Base-by-base conservation (phyloP, 805 yeast species). In the Ogataea methylovora region DNA sequence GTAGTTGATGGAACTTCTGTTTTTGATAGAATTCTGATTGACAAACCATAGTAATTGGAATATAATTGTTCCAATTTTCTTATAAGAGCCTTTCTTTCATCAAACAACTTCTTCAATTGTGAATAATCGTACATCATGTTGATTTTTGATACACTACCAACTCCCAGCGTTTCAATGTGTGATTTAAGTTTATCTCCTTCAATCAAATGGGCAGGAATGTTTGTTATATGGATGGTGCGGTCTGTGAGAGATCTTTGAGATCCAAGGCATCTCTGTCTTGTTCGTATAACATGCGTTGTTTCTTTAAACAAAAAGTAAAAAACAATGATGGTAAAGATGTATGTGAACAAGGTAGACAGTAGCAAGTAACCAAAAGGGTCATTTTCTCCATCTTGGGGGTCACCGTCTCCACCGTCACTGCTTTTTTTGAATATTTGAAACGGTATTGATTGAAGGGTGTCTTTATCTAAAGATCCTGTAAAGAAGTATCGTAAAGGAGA, bases 161-260 rank as follows among this genome's bases (percentile, higher is more conserved):
- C 68, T 0, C 74, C 74, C 43, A 76, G 54, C 31, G 65, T 68
- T 45, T 76, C 79, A 27, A 76, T 65, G 45, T 73, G 76, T 13
- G 48, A 40, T 36, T 67, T 69, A 32, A 76, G 55, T 4, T 61
- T 60, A 6, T 43, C 43, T 13, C 72, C 74, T 40, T 62, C 60
- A 30, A 64, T 58, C 44, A 76, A 52, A 25, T 58, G 51, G 27
- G 51, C 54, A 1, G 82, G 82, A 14, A 76, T 73, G 25, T 76
- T 75, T 30, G 72, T 71, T 13, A 76, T 54, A 32, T 67, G 54
- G 29, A 76, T 72, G 5, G 82, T 76, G 39, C 80, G 54, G 51
- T 76, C 82, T 2, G 79, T 73, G 32, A 76, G 58, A 13, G 79
- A 69, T 51, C 72, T 64, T 46, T 76, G 81, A 5, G 74, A 63